Evolutionary conservation across 345 rosid genomes (phyloP).

Genomic region (Euphorbia pulcherrima): DNA sequence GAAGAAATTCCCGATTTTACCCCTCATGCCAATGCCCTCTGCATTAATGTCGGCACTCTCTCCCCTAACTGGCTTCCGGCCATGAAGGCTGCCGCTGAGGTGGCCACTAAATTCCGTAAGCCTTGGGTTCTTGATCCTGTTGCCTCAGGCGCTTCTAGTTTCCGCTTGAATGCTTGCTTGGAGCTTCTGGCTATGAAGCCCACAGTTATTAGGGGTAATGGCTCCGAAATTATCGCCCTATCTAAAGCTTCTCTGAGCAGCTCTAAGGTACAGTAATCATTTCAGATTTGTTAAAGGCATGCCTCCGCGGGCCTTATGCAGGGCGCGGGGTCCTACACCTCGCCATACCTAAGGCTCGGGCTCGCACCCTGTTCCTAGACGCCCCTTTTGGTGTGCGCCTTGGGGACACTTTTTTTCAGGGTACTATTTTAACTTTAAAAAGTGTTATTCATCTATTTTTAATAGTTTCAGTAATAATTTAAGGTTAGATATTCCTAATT

Average conservation of each 20-base stretch:
- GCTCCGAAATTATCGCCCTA: conserved; percentile 74
- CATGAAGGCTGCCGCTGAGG: conserved; percentile 62
- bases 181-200: conserved; percentile 66
- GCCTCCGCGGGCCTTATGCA: too few relatives aligned
- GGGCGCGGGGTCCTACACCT: too few relatives aligned
- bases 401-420: too few relatives aligned
- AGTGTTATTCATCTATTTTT: too few relatives aligned
- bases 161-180: conserved; percentile 68
- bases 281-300: too few relatives aligned
- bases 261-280: conserved; percentile 57
- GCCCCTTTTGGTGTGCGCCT: too few relatives aligned
- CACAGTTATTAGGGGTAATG: conserved; percentile 75
- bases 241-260: conserved; percentile 50
- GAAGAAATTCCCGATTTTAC: conserved; percentile 77
- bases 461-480: too few relatives aligned
- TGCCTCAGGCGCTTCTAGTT: conserved; percentile 71
- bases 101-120: conserved; percentile 42
- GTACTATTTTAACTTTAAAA: too few relatives aligned
- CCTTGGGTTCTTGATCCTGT: conserved; percentile 95
- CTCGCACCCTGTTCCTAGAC: too few relatives aligned
- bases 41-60: conserved; percentile 77
- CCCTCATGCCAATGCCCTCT: conserved; percentile 54
- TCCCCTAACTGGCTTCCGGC: conserved; percentile 68
- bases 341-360: too few relatives aligned
- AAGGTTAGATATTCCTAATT: too few relatives aligned